phyloP scores from a whole-genome alignment of 257 asterid genomes.

The Catharanthus roseus region DNA sequence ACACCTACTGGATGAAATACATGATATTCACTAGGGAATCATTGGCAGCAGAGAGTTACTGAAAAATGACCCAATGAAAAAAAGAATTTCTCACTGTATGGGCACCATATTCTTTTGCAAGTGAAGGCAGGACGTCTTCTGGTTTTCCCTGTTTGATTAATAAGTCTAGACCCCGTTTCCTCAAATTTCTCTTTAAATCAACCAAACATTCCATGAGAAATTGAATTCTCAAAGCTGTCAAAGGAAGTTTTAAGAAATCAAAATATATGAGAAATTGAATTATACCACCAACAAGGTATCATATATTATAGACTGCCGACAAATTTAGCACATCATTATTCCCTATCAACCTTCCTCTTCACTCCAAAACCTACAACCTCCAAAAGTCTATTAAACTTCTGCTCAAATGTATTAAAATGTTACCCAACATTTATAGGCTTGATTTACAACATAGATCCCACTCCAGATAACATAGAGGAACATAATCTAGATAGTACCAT shows the following conservation, averaged over 20 bases:
- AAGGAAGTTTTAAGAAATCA: constrained; percentile 13
- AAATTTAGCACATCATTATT: no score
- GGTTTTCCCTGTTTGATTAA: constrained; percentile 81
- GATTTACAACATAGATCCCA: no score
- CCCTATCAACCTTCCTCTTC: no score
- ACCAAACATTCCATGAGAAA: constrained; percentile 69
- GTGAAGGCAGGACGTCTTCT: constrained; percentile 71
- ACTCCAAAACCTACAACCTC: no score
- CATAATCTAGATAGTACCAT: not conserved
- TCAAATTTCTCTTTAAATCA: constrained; percentile 61
- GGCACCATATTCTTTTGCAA: constrained; percentile 62
- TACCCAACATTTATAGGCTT: no score
- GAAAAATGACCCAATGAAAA: constrained; percentile 9
- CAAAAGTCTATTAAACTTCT: no score
- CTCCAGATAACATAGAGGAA: not conserved
- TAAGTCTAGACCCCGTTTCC: constrained; percentile 70
- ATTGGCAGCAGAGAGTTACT: not conserved
- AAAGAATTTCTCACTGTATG: constrained; percentile 60
- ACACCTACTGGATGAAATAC: constrained; percentile 46
- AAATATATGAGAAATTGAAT: not conserved
- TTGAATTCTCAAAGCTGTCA: constrained; percentile 78
- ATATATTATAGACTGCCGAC: no score
- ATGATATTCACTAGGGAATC: constrained; percentile 7
- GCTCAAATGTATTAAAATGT: no score
- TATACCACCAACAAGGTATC: not conserved